A percentile compares a stretch with the other conserved stretches of the same genome.
Conservation (phyloP, 495 filamentous ascomycete species). For the Penicillium ochrochloron region DNA sequence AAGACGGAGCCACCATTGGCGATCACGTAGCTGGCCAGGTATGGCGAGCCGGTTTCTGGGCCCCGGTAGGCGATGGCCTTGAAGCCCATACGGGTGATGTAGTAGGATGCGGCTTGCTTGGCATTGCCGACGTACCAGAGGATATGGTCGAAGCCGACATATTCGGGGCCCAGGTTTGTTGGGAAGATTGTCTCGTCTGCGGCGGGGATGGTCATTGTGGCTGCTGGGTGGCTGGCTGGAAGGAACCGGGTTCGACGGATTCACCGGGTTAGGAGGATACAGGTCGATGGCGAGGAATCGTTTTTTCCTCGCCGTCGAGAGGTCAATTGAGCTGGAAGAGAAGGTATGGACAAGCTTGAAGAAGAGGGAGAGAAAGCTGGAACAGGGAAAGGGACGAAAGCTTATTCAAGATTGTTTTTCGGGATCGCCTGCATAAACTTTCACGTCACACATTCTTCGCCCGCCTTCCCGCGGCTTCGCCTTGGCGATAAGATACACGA, state of each 20-base stretch:
- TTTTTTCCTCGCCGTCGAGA: not conserved
- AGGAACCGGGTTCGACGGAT: not conserved
- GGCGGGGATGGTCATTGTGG: conserved; percentile 21
- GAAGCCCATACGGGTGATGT: conserved; percentile 77
- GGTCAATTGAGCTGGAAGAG: not conserved
- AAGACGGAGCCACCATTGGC: conserved; percentile 70
- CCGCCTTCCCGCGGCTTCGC: not conserved
- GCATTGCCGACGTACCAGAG: conserved; percentile 89
- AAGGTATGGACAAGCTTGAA: not conserved
- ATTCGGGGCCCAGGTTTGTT: conserved; percentile 41
- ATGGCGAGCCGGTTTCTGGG: conserved; percentile 76
- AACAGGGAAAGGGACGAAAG: not conserved
- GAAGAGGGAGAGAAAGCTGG: not conserved
- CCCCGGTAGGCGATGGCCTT: conserved; percentile 72
- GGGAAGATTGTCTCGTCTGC: conserved; percentile 28
- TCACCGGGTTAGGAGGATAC: not conserved
- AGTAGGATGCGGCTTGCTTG: conserved; percentile 81
- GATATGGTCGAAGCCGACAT: conserved; percentile 78
- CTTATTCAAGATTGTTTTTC: not conserved
- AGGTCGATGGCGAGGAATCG: conserved; percentile 3
- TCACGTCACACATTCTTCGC: conserved; percentile 19
- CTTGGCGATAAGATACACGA: conserved; percentile 16
- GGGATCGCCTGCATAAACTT: conserved; percentile 14
- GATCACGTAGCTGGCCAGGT: conserved; percentile 73
- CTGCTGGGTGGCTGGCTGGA: not conserved